Conservation (phyloP, 208 protist genomes). For the Acanthamoeba healyi region DNA sequence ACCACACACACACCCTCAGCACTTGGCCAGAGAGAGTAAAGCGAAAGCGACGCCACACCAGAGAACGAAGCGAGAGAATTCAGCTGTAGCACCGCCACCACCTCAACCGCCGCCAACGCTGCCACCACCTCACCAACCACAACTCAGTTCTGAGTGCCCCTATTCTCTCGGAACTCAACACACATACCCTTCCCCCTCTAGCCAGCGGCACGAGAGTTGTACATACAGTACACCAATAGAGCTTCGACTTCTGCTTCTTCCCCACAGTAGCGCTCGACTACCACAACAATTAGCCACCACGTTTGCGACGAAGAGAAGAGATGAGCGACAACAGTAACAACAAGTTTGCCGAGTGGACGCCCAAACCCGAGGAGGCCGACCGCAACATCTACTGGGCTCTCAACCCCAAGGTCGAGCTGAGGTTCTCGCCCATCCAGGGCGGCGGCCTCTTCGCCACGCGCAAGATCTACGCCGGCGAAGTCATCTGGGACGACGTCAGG, state of each 20-base stretch:
- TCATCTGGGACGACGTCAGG: constrained; percentile 69
- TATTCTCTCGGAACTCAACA: too few species aligned
- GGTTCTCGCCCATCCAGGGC: constrained; percentile 73
- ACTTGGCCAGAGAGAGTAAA: neutral
- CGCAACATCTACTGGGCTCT: constrained; percentile 70
- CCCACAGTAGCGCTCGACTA: neutral
- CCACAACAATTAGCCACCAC: too few species aligned
- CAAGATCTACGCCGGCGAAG: constrained; percentile 60
- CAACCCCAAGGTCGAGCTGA: constrained; percentile 69
- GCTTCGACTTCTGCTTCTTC: too few species aligned
- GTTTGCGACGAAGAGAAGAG: constrained; percentile 12
- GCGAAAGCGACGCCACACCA: neutral
- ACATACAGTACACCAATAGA: neutral
- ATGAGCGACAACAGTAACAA: neutral
- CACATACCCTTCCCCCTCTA: too few species aligned
- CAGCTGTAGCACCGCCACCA: neutral
- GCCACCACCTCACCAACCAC: too few species aligned
- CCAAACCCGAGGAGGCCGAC: constrained; percentile 63
- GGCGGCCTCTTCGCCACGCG: constrained; percentile 65
- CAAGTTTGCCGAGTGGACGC: constrained; percentile 8
- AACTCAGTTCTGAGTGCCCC: too few species aligned
- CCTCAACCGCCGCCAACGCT: neutral
- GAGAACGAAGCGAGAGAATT: neutral
- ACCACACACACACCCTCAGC: neutral
- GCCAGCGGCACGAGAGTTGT: too few species aligned